A percentile compares a stretch with the other conserved stretches of the same genome.
Conservation (phyloP, 306 rosid genomes). For the Cucumis sativus region DNA sequence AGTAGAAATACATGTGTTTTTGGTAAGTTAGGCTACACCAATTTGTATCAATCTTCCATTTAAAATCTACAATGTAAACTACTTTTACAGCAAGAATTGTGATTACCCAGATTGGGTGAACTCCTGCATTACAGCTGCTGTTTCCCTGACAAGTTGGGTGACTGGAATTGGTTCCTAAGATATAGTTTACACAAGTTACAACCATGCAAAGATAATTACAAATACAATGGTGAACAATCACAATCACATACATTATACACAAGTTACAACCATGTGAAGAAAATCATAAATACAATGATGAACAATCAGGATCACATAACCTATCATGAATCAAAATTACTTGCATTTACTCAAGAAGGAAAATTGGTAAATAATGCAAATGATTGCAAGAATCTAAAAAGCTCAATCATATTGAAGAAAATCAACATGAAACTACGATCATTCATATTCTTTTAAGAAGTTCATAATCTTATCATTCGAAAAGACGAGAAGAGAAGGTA, state of each 20-base stretch:
- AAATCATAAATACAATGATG: not conserved
- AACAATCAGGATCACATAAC: not conserved
- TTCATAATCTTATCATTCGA: not conserved
- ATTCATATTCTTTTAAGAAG: too few species aligned
- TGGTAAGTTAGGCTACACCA: not conserved
- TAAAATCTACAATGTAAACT: not conserved
- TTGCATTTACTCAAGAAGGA: not conserved
- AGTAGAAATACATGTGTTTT: not conserved
- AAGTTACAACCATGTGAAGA: not conserved
- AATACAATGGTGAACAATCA: not conserved
- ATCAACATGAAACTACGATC: not conserved
- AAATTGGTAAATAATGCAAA: not conserved
- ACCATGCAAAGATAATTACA: not conserved
- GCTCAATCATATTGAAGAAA: not conserved
- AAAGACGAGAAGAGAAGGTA: not conserved
- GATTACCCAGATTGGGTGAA: constrained; percentile 94
- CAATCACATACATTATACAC: not conserved
- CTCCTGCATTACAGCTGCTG: constrained; percentile 95
- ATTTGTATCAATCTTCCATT: not conserved
- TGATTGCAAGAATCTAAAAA: not conserved
- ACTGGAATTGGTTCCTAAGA: constrained; percentile 90
- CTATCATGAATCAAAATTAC: not conserved
- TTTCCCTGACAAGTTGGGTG: constrained; percentile 95
- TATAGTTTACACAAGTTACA: not conserved
- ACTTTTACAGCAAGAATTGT: constrained; percentile 1